Base-by-base conservation (phyloP, 2,329 filamentous ascomycete species). In the Neopestalotiopsis rosae region DNA sequence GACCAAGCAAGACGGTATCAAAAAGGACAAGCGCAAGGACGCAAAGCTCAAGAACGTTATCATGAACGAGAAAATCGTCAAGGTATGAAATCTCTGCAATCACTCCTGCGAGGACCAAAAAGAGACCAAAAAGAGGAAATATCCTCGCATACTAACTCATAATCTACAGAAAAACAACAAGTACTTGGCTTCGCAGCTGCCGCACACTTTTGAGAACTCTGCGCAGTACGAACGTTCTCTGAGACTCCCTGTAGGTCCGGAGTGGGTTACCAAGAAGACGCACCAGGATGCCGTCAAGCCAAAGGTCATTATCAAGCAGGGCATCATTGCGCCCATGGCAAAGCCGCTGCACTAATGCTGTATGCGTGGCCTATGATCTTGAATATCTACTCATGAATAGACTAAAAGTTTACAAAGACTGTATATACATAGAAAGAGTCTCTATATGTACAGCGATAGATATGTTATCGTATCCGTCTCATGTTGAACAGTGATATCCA, bases 221-320 rank as follows among this genome's bases (percentile, higher is more conserved):
- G 88, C 92, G 77, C 94, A 98, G 84, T 98, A 98, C 82, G 96
- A 99, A 85, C 86, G 95, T 65, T 93, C 92, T 72, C 84, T 98
- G 69, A 87, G 95, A 58, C 82, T 98, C 73, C 96, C 96, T 1
- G 89, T 98, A 70, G 96, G 96, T 1, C 94, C 92, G 17, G 95
- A 99, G 81, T 99, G 95, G 95, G 90, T 91, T 74, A 98, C 95
- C n/a, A 98, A 97, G 88, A 90, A 94, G 84, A 94, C 92, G 14
- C 96, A 96, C 87, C 95, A 98, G 85, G 90, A 92, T 74, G 89
- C 89, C 70, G 97, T 93, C 69, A 97, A 95, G 87, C 96, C 96
- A 69, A 90, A 94, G 75, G 88, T 98, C 73, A 85, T 98, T 80
- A 85, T 97, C 79, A 98, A 97, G 85, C 93, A 95, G 82, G 96